These are phyloP conservation scores for Globisporangium splendens DNA, from an alignment of 352 stramenopile species.

Conservation along the genomic window DNA sequence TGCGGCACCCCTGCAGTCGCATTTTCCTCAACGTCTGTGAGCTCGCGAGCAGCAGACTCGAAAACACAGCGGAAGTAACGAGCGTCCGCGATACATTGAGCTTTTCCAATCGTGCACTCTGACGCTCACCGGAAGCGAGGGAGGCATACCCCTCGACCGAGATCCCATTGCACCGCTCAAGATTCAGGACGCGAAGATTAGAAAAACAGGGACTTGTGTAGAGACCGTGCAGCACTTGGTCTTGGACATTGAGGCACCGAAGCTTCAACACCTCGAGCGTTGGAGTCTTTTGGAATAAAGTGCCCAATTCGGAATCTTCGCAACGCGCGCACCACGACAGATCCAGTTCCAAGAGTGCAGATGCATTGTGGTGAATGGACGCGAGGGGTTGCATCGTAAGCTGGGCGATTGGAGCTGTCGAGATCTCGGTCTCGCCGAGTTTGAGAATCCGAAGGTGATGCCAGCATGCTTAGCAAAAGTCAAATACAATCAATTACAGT, in stretches of 20 bases:
- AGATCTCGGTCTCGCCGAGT: slow-evolving; percentile 18
- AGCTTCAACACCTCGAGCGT: slow-evolving; percentile 13
- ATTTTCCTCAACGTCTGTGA: slow-evolving; percentile 13
- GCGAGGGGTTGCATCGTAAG: not conserved
- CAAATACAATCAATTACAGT: too few species aligned
- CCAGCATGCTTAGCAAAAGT: slow-evolving; percentile 3
- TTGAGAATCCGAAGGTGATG: slow-evolving; percentile 3
- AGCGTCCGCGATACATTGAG: slow-evolving; percentile 22
- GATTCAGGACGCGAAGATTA: slow-evolving; percentile 13
- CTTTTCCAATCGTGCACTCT: slow-evolving; percentile 10
- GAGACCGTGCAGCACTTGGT: slow-evolving; percentile 8
- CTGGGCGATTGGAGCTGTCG: slow-evolving; percentile 4
- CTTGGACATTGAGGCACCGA: slow-evolving; percentile 16
- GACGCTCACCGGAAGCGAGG: not conserved
- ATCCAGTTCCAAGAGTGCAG: slow-evolving; percentile 11
- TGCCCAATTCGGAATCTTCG: slow-evolving; percentile 6
- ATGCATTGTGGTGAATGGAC: not conserved
- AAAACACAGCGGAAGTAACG: slow-evolving; percentile 6
- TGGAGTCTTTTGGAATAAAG: slow-evolving; percentile 10
- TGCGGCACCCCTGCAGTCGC: slow-evolving; percentile 18
- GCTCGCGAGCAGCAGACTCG: slow-evolving; percentile 6
- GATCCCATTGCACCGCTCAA: slow-evolving; percentile 21
- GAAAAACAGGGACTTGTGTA: not conserved
- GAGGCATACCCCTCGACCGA: slow-evolving; percentile 11
- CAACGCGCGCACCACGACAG: slow-evolving; percentile 22